These are phyloP conservation scores for Xylariales sp. DNA, from an alignment of 2,329 filamentous ascomycete species.

Conservation along the genomic window DNA sequence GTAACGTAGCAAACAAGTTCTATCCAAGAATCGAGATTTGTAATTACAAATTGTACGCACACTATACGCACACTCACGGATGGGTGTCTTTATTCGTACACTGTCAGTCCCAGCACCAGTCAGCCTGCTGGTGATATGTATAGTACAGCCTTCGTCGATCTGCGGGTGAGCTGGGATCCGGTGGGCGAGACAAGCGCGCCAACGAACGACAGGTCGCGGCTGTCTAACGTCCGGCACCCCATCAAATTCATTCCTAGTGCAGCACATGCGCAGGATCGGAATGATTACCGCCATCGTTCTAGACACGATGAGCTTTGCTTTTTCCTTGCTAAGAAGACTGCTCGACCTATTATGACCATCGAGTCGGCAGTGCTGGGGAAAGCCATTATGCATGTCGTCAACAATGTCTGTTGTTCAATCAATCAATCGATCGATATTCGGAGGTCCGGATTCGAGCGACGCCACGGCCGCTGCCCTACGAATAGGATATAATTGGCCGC, in stretches of 20 bases:
- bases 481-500: conserved; percentile 20
- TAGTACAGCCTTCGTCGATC: no score
- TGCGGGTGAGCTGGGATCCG: no score
- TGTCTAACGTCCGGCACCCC: conserved; percentile 26
- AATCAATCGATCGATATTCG: conserved; percentile 2
- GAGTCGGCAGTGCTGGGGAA: conserved; percentile 19
- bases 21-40: conserved; percentile 25
- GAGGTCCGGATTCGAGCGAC: conserved; percentile 20
- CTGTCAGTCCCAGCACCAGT: no score
- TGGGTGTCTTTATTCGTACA: no score
- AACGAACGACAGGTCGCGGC: conserved; percentile 15
- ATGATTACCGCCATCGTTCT: conserved; percentile 3
- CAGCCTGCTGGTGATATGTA: no score
- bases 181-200: conserved; percentile 31
- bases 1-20: conserved; percentile 5
- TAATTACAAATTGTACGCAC: conserved; percentile 5
- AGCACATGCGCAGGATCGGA: neutral
- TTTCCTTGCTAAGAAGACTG: conserved; percentile 15
- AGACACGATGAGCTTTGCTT: neutral
- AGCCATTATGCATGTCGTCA: conserved; percentile 12
- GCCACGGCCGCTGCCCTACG: conserved; percentile 15
- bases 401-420: conserved; percentile 3
- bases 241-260: conserved; percentile 14
- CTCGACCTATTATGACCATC: conserved; percentile 9
- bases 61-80: neutral